Percentiles rank a stretch among this genome's conserved stretches.
Conservation (phyloP, 371 early-diverging fungal genomes). For the Umbelopsis sp. region DNA sequence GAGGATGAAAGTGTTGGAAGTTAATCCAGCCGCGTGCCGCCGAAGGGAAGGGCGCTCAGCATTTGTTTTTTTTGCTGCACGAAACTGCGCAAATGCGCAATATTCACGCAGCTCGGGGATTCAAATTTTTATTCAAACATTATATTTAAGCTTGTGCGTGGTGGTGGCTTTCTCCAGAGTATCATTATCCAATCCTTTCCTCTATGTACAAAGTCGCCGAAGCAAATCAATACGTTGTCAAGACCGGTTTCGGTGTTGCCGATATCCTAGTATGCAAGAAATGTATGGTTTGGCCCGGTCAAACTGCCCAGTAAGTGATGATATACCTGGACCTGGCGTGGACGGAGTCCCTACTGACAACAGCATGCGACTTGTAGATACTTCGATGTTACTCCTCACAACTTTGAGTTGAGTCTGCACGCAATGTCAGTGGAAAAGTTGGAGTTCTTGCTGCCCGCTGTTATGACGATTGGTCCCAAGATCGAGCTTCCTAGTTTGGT, state of each 20-base stretch:
- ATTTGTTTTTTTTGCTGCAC: too few species aligned
- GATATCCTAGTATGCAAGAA: constrained; percentile 66
- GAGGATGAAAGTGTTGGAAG: too few species aligned
- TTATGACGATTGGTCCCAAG: constrained; percentile 50
- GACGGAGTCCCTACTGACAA: too few species aligned
- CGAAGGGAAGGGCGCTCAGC: background rate
- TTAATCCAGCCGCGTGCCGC: background rate
- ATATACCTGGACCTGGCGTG: background rate
- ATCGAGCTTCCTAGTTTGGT: constrained; percentile 39
- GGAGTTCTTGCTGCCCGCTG: constrained; percentile 54
- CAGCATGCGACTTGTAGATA: background rate
- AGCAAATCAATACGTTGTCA: constrained; percentile 50
- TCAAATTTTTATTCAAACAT: background rate
- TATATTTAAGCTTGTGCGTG: too few species aligned
- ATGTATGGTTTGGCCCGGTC: constrained; percentile 57
- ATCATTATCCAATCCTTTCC: background rate
- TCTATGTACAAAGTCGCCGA: constrained; percentile 1
- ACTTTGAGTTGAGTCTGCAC: constrained; percentile 48
- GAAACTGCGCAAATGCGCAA: too few species aligned
- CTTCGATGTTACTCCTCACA: constrained; percentile 50
- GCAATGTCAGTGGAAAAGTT: constrained; percentile 60
- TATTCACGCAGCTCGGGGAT: background rate
- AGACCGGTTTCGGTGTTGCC: constrained; percentile 45
- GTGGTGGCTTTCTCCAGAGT: too few species aligned
- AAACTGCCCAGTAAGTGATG: constrained; percentile 21